Base-by-base conservation (phyloP, 2,329 filamentous ascomycete species). In the Torrubiella hemipterigena region DNA sequence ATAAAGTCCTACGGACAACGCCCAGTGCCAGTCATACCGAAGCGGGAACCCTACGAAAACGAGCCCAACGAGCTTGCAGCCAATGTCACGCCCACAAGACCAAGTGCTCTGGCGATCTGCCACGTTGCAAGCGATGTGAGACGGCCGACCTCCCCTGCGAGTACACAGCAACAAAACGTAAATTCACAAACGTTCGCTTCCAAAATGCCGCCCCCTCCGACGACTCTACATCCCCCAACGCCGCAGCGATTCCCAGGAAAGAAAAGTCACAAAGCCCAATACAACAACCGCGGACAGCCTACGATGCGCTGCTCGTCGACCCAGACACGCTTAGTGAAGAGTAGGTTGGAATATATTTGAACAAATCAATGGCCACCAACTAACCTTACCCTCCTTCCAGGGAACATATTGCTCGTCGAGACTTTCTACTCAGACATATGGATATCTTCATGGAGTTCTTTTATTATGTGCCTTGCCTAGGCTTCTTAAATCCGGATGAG, bases 81-180 rank as follows among this genome's bases (percentile, higher is more conserved):
- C 49, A 59, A 31, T 62, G 58, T 19, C 58, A 61, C 37, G 35
- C 48, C 4, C 56, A 60, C 41, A 62, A 62, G 41, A 60, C 57
- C 2, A 60, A 59, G 36, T 62, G 58, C 36, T 59, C 56, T 1
- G 56, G 58, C 14, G 57, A 60, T 30, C 34, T 57, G 27, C 58
- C 58, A 6, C 44, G 43, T 17, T 62, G 58, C 38, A 50, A 52
- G 37, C 45, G 58, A 32, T 62, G 58, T 38, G 49, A 55, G 27
- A 37, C 37, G 2, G 42, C 43, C 18, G 46, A 48, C 17, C 38
- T 61, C n/a, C 29, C 32, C 12, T 62, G 58, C 44, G 57, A 59
- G 38, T 62, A 62, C 36, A 52, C 48, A 11, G 47, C 51, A 1
- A 47, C 53, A 11, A 59, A 55, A 40, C 48, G 58, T 23, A 54